Conservation (phyloP, 768 basidiomycete genomes). For the Boletus huronensis region DNA sequence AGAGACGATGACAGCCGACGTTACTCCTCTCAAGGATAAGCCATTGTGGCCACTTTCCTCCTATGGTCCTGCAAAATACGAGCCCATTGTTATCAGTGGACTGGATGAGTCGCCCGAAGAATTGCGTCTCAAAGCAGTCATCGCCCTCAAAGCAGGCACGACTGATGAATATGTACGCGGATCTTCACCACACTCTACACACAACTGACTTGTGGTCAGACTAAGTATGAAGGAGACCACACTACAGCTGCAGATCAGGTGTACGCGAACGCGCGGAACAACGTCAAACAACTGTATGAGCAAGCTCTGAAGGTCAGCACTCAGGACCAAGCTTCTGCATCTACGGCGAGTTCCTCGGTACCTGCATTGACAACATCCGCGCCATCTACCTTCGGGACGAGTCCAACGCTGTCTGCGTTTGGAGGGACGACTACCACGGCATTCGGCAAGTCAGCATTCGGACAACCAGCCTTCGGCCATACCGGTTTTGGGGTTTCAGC, state of each 20-base stretch:
- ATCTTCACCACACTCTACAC: not conserved
- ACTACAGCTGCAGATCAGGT: slow-evolving; percentile 51
- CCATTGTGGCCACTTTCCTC: slow-evolving; percentile 79
- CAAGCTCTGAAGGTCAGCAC: slow-evolving; percentile 47
- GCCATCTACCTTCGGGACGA: slow-evolving; percentile 39
- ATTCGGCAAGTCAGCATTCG: slow-evolving; percentile 33
- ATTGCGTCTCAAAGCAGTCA: slow-evolving; percentile 60
- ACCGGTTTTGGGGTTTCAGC: slow-evolving; percentile 25
- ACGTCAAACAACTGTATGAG: slow-evolving; percentile 48
- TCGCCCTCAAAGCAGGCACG: slow-evolving; percentile 52
- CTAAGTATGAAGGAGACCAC: slow-evolving; percentile 56
- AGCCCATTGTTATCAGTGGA: slow-evolving; percentile 59
- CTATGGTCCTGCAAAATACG: slow-evolving; percentile 74
- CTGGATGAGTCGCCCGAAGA: slow-evolving; percentile 80
- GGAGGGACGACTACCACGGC: slow-evolving; percentile 25
- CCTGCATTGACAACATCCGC: slow-evolving; percentile 28
- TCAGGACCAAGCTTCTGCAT: slow-evolving; percentile 11
- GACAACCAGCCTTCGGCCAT: slow-evolving; percentile 40
- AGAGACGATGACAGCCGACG: slow-evolving; percentile 61
- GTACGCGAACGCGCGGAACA: slow-evolving; percentile 46
- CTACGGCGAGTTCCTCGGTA: slow-evolving; percentile 9
- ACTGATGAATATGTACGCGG: slow-evolving; percentile 64
- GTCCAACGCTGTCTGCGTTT: slow-evolving; percentile 31
- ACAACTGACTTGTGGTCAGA: slow-evolving; percentile 28
- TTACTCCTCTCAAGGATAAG: slow-evolving; percentile 57